Evolutionary conservation across 1,139 yeast genomes (phyloP).

Genomic region (Scheffersomyces cryptocercus): DNA sequence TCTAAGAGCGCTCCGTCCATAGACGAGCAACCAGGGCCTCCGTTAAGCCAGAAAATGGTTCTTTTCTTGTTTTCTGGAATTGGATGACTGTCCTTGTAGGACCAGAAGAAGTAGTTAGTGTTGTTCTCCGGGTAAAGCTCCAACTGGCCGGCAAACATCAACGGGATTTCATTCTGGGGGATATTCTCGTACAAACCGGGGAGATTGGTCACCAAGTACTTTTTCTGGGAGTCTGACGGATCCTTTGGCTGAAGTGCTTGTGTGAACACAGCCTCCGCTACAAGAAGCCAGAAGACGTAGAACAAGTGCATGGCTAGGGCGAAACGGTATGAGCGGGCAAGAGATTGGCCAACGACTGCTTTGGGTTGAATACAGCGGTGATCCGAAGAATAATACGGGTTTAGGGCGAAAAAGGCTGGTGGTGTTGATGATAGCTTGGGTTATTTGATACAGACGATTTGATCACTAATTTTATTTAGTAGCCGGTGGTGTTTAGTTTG

Average conservation of each 20-base stretch:
- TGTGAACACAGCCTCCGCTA: too few relatives aligned
- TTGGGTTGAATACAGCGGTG: too few relatives aligned
- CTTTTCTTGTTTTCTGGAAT: constrained; percentile 36
- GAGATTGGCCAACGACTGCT: too few relatives aligned
- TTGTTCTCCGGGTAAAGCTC: constrained; percentile 53
- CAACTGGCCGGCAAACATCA: constrained; percentile 75
- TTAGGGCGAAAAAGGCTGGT: too few relatives aligned
- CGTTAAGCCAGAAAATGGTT: constrained; percentile 85
- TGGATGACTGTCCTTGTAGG: constrained; percentile 40
- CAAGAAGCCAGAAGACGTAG: too few relatives aligned
- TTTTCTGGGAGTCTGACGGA: constrained; percentile 15
- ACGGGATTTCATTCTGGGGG: constrained; percentile 36
- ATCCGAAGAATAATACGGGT: too few relatives aligned
- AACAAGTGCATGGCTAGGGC: too few relatives aligned
- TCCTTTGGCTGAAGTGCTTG: constrained; percentile 21
- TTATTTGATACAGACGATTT: too few relatives aligned
- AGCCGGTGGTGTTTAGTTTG: too few relatives aligned
- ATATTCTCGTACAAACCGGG: constrained; percentile 44
- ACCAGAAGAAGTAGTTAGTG: constrained; percentile 83
- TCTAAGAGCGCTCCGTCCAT: constrained; percentile 98
- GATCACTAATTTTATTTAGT: too few relatives aligned
- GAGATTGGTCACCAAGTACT: constrained; percentile 37
- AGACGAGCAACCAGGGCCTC: constrained; percentile 97
- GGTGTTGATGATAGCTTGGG: too few relatives aligned
- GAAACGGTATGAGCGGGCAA: too few relatives aligned